Conservation (phyloP, 2,329 filamentous ascomycete genomes). For the Cladobotryum mycophilum region DNA sequence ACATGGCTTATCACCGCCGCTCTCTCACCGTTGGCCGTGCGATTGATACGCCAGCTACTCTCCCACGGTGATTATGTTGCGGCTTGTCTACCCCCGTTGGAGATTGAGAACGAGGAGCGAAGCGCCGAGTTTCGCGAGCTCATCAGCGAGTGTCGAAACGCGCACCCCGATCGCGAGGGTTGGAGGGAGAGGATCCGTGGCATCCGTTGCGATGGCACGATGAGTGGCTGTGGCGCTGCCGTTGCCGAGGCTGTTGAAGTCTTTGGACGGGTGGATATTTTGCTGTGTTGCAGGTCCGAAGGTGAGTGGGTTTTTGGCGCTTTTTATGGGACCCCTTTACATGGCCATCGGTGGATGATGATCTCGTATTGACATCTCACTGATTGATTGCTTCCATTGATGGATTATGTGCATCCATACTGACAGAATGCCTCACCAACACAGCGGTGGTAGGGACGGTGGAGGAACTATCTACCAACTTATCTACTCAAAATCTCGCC, state of each 20-base stretch:
- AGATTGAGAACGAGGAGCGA: slow-evolving; percentile 70
- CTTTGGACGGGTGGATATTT: slow-evolving; percentile 83
- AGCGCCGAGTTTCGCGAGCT: slow-evolving; percentile 76
- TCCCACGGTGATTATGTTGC: slow-evolving; percentile 89
- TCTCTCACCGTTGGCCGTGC: slow-evolving; percentile 76
- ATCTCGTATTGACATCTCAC: too few relatives aligned
- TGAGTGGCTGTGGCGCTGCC: slow-evolving; percentile 73
- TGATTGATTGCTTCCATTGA: too few relatives aligned
- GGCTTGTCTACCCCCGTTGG: slow-evolving; percentile 70
- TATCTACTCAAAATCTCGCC: slow-evolving; percentile 69
- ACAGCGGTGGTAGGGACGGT: slow-evolving; percentile 81
- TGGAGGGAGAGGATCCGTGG: slow-evolving; percentile 73
- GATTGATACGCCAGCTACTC: slow-evolving; percentile 73
- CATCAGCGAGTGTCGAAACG: slow-evolving; percentile 61
- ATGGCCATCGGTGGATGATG: not conserved
- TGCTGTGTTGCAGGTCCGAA: slow-evolving; percentile 85
- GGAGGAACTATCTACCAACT: slow-evolving; percentile 75
- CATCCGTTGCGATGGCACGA: slow-evolving; percentile 57
- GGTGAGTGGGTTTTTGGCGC: slow-evolving; percentile 39
- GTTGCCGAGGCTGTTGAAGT: slow-evolving; percentile 78
- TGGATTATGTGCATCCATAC: too few relatives aligned
- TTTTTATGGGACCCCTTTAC: not conserved
- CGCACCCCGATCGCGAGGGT: slow-evolving; percentile 59
- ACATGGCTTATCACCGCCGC: slow-evolving; percentile 91
- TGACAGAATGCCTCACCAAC: not conserved